phyloP scores from a whole-genome alignment of 768 basidiomycete species.

The Lactarius deliciosus region DNA sequence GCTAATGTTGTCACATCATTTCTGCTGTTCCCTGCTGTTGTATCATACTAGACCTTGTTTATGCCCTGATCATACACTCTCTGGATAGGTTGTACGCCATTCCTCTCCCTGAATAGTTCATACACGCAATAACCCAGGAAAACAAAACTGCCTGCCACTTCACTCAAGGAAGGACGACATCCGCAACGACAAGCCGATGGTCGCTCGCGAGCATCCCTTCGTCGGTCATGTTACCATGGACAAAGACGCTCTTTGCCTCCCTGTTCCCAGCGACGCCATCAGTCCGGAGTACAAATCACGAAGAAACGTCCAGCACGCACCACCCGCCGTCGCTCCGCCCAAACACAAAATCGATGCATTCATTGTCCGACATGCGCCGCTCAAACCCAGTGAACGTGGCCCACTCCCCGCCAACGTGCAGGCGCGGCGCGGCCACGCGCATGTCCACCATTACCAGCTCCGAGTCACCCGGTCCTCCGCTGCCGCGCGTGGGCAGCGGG shows the following conservation, averaged over 20 bases:
- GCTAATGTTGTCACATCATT: neutral
- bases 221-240: slow-evolving; percentile 4
- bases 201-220: slow-evolving; percentile 54
- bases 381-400: slow-evolving; percentile 55
- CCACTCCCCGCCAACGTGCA: slow-evolving; percentile 45
- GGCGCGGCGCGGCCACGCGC: slow-evolving; percentile 42
- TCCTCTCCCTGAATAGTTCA: neutral
- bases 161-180: slow-evolving; percentile 33
- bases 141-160: neutral
- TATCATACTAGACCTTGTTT: neutral
- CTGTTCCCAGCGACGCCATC: neutral
- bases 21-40: neutral
- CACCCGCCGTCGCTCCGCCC: slow-evolving; percentile 49
- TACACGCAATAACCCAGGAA: neutral
- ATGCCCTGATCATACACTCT: neutral
- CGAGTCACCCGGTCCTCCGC: slow-evolving; percentile 38
- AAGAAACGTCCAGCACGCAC: slow-evolving; percentile 35
- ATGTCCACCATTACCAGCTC: slow-evolving; percentile 43
- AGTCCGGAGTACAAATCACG: neutral
- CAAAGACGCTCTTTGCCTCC: slow-evolving; percentile 10
- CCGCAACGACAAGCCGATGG: slow-evolving; percentile 54
- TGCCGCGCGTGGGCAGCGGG: slow-evolving; percentile 33
- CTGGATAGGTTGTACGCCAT: neutral
- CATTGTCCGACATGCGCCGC: slow-evolving; percentile 40
- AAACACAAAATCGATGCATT: slow-evolving; percentile 53